Base-by-base conservation (phyloP, 352 stramenopile genomes). In the Aphanomyces euteiches region DNA sequence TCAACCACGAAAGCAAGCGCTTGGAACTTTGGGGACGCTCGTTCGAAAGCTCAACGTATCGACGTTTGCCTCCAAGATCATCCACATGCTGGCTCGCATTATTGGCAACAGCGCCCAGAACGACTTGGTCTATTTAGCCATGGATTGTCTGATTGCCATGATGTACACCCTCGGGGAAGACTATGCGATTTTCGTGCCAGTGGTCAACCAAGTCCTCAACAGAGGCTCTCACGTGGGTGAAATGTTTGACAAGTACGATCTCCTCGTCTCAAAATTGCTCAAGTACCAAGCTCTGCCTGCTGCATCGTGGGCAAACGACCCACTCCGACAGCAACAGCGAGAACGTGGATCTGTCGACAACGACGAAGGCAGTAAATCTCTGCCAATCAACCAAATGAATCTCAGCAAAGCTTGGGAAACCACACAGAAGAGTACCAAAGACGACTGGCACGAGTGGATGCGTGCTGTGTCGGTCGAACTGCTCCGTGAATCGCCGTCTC, bases 391-490 rank as follows among this genome's bases (percentile, higher is more conserved):
- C 56, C 86, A 95, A 69, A 82, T 83, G 47, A 90, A 93, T 59
- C 72, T 96, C 21, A 83, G 90, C 76, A 93, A 93, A 56, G 88
- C 88, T 8, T 96, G 88, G 88, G 88, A 96, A 50, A 80, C 84
- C 47, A 89, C 86, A 8, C 86, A 96, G 56, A 81, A 87, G 54
- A 88, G 82, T 12, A 96, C 86, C 10, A 94, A 94, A 58, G 88
- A 96, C 68, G 98, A 99, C 74, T 99, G 97, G 97, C 96, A 94
- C 66, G 97, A 99, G 75, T 99, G 98, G 98, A 99, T 99, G 79
- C 81, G 97, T 7, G 82, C 92, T 0, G 97, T 99, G 59, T 97
- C 93, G 0, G 90, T 99, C 40, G 91, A 99, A 77, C 80, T 99
- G 38, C 79, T 99, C 5, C 90, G 96, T 45, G 96, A 99, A 76